Percentiles rank a stretch among this genome's conserved stretches.
These are phyloP conservation scores for Diaporthe velutina DNA, from an alignment of 2,329 filamentous ascomycete species.

Conservation along the genomic window DNA sequence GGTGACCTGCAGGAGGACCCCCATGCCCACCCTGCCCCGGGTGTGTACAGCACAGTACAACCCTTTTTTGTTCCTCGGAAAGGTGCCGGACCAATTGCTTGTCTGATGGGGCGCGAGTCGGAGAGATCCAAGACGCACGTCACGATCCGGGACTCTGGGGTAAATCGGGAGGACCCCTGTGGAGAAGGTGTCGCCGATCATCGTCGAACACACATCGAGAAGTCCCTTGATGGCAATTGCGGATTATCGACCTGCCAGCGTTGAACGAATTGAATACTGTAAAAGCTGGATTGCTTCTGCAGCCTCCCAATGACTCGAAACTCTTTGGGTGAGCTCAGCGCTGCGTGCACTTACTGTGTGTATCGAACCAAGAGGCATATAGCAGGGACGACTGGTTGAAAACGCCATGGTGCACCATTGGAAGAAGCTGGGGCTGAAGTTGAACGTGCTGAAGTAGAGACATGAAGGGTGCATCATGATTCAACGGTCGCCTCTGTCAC, in stretches of 20 bases:
- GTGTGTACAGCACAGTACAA: slow-evolving; percentile 8
- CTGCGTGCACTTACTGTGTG: not conserved
- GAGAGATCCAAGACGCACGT: slow-evolving; percentile 33
- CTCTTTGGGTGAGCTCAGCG: not conserved
- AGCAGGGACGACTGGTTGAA: not conserved
- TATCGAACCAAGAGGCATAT: not conserved
- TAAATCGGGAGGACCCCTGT: slow-evolving; percentile 34
- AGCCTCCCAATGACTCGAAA: not conserved
- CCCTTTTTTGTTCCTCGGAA: not conserved
- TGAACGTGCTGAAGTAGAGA: not conserved
- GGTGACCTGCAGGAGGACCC: slow-evolving; percentile 16
- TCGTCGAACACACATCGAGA: not conserved
- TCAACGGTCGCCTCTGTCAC: not conserved
- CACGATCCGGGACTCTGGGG: slow-evolving; percentile 35
- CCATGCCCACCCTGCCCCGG: not conserved
- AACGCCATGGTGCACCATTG: not conserved
- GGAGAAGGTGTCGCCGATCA: slow-evolving; percentile 28
- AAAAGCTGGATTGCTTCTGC: not conserved
- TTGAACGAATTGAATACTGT: not conserved
- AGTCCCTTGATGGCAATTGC: not conserved
- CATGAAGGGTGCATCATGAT: not conserved
- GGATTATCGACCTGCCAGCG: not conserved
- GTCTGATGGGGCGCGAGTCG: slow-evolving; percentile 21
- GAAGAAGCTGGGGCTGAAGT: not conserved
- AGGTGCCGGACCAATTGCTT: slow-evolving; percentile 30